A percentile compares a stretch with the other conserved stretches of the same genome.
Conservation (phyloP, 345 rosid genomes). For the Eucalyptus rudis region DNA sequence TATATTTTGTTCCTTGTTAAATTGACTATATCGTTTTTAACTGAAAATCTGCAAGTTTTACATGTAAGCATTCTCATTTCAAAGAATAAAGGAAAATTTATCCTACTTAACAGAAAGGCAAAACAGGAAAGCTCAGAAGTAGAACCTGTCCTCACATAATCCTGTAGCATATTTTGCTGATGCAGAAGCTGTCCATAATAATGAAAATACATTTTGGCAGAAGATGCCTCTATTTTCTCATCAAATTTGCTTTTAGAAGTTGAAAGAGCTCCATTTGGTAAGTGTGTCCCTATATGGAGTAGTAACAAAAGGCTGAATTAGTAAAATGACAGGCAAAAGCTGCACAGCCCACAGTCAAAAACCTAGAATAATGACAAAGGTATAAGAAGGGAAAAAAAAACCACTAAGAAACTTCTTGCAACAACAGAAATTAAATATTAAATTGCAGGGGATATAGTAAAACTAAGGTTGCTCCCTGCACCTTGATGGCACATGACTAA, state of each 20-base stretch:
- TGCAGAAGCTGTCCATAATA: conserved; percentile 94
- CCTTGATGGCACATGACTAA: background rate
- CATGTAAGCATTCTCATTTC: background rate
- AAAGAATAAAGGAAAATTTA: background rate
- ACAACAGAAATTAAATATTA: background rate
- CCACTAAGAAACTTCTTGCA: background rate
- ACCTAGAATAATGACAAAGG: background rate
- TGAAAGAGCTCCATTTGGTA: conserved; percentile 45
- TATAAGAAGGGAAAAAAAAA: background rate
- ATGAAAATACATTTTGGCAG: conserved; percentile 98
- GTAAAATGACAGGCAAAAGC: background rate
- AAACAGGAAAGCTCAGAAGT: background rate
- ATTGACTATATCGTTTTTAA: background rate
- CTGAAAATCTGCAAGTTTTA: background rate
- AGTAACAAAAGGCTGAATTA: background rate
- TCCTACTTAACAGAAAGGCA: background rate
- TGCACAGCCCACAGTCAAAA: background rate
- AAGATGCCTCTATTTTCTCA: conserved; percentile 75
- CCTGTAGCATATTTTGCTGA: conserved; percentile 98
- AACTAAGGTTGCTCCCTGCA: background rate
- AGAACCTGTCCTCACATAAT: conserved; percentile 97
- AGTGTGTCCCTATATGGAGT: conserved; percentile 18
- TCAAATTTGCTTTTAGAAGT: conserved; percentile 70
- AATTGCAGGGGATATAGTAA: background rate
- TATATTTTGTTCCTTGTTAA: background rate